Base-by-base conservation (phyloP, 805 yeast genomes). In the Yamadazyma ubonensis region DNA sequence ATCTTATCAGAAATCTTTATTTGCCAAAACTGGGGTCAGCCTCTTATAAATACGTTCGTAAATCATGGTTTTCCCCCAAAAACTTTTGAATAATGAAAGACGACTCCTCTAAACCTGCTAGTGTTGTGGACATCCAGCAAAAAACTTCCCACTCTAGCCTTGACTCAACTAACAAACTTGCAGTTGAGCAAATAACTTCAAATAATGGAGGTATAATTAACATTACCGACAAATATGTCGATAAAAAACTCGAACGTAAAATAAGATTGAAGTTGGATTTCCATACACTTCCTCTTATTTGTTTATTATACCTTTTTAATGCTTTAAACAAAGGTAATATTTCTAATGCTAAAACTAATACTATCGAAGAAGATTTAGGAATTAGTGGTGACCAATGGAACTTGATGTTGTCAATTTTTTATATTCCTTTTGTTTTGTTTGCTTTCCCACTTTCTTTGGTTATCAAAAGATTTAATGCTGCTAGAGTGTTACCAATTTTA, bases 241-340 rank as follows among this genome's bases (percentile, higher is more conserved):
- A 55, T 36, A 44, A 50, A 20, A 33, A 28, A 7, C 46, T 57
- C 25, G 70, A 65, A 41, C 51, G 58, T 20, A 43, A 54, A n/a
- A 52, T 67, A 11, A 55, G 41, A 30, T 53, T 70, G 37, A 73
- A 73, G 50, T 57, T 73, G 15, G 79, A 73, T 46, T 34, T 63
- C 30, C 54, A 67, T 39, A 67, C 73, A 20, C 53, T 74, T 18
- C 78, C 78, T 1, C 54, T 70, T 32, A 58, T 71, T 38, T 68
- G 76, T 14, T 22, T 70, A 19, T 64, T 71, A 70, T 74, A 74
- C 44, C 58, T 74, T 25, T 72, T 71, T 55, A 70, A 70, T 45
- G 70, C 75, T 10, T 59, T 74, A 39, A 77, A 74, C 50, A 70
- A 69, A 45, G 74, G 75, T 11, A 73, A 74, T 46, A 71, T 73